These are phyloP conservation scores for Graphiopsis chlorocephala DNA, from an alignment of 2,329 filamentous ascomycete genomes.

Conservation along the genomic window DNA sequence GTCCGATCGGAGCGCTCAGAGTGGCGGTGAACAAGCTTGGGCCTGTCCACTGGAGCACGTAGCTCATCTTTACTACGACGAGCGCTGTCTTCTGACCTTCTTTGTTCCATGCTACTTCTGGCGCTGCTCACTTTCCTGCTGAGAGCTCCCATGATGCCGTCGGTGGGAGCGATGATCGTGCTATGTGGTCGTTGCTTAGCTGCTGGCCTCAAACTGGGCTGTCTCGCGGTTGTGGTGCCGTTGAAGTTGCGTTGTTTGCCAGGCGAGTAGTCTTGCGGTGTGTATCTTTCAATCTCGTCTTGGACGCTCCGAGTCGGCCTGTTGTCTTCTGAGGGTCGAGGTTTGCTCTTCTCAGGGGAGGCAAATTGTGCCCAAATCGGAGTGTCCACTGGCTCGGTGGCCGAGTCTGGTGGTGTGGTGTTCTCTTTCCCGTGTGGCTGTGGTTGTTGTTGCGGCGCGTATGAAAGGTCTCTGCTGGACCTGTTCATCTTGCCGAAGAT, in stretches of 20 bases:
- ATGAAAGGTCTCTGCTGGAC: constrained; percentile 60
- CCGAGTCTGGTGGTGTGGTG: constrained; percentile 57
- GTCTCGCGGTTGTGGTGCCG: constrained; percentile 22
- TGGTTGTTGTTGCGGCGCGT: constrained; percentile 43
- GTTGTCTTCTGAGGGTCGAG: constrained; percentile 52
- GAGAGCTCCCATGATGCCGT: constrained; percentile 27
- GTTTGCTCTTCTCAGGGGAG: constrained; percentile 28
- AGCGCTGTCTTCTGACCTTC: constrained; percentile 27
- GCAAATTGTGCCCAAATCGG: constrained; percentile 81
- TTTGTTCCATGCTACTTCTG: constrained; percentile 25
- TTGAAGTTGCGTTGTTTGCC: constrained; percentile 61
- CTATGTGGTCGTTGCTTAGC: constrained; percentile 32
- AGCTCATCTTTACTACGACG: constrained; percentile 21
- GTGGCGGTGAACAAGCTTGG: constrained; percentile 24
- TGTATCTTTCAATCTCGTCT: constrained; percentile 58
- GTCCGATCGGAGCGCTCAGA: constrained; percentile 25
- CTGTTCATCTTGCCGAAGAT: constrained; percentile 69
- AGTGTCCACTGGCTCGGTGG: constrained; percentile 45
- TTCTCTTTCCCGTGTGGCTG: constrained; percentile 77
- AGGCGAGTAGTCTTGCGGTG: constrained; percentile 58
- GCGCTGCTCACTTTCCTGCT: constrained; percentile 29
- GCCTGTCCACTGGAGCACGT: constrained; percentile 23
- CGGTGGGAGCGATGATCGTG: constrained; percentile 21
- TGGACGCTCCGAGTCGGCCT: constrained; percentile 43
- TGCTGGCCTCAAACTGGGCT: constrained; percentile 49